Conservation (phyloP, 2,329 filamentous ascomycete species). For the Trichoderma sp. region DNA sequence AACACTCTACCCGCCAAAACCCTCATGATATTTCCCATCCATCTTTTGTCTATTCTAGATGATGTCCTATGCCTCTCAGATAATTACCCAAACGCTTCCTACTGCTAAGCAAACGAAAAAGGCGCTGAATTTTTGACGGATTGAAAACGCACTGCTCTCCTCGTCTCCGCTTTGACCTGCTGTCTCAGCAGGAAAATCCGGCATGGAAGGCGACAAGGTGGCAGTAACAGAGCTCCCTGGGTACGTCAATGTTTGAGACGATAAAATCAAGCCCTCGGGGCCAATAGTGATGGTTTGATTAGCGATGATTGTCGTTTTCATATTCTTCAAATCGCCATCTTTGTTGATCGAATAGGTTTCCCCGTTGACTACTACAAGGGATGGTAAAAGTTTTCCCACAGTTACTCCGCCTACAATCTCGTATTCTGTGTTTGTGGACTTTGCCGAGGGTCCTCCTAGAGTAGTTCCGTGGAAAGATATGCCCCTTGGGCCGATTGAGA, state of each 20-base stretch:
- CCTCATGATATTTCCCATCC: too few relatives aligned
- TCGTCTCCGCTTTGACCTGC: slow-evolving; percentile 29
- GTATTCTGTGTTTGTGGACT: slow-evolving; percentile 42
- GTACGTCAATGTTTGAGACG: slow-evolving; percentile 47
- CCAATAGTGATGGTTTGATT: slow-evolving; percentile 52
- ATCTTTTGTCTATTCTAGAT: not conserved
- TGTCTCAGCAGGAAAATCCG: slow-evolving; percentile 34
- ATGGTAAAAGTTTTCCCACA: slow-evolving; percentile 52
- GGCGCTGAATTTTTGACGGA: slow-evolving; percentile 25
- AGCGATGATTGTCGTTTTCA: slow-evolving; percentile 53
- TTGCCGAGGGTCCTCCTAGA: slow-evolving; percentile 46
- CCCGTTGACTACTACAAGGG: slow-evolving; percentile 52
- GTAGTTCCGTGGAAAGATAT: slow-evolving; percentile 45
- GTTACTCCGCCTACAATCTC: slow-evolving; percentile 56
- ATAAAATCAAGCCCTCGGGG: slow-evolving; percentile 49
- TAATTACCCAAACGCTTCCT: slow-evolving; percentile 43
- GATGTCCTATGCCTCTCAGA: not conserved
- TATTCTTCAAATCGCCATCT: slow-evolving; percentile 44
- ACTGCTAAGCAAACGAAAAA: slow-evolving; percentile 41
- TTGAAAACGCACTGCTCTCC: slow-evolving; percentile 29
- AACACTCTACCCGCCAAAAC: too few relatives aligned
- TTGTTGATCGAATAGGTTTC: slow-evolving; percentile 55
- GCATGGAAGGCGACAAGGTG: slow-evolving; percentile 40
- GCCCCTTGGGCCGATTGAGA: slow-evolving; percentile 52
- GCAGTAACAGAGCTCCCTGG: slow-evolving; percentile 49